Percentiles rank a stretch among this genome's conserved stretches.
Conservation (phyloP, 2,329 filamentous ascomycete species). For the Cordyceps farinosa region DNA sequence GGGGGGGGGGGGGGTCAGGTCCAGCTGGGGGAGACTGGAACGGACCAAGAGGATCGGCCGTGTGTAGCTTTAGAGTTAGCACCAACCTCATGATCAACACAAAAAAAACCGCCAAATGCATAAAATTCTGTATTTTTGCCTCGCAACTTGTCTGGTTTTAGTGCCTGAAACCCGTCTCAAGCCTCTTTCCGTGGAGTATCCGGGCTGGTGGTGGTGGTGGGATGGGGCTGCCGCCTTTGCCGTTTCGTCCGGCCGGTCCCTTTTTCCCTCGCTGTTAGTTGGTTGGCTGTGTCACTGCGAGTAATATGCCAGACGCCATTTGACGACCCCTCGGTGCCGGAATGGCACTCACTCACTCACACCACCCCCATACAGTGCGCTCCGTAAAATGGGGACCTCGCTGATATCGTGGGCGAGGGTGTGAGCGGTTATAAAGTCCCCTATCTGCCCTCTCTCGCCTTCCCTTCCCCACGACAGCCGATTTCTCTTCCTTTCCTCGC, state of each 20-base stretch:
- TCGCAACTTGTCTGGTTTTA: not conserved
- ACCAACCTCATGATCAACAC: not conserved
- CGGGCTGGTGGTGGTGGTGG: not conserved
- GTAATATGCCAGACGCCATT: constrained; percentile 17
- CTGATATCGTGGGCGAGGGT: constrained; percentile 9
- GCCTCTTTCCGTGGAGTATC: constrained; percentile 13
- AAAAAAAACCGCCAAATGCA: not conserved
- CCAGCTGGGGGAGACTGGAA: not conserved
- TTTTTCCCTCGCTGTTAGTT: not conserved
- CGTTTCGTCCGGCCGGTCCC: constrained; percentile 13
- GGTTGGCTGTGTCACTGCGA: not conserved
- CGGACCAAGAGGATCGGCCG: not conserved
- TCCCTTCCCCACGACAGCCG: too few relatives aligned
- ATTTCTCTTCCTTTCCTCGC: not conserved
- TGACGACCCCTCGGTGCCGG: constrained; percentile 11
- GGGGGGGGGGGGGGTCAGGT: not conserved
- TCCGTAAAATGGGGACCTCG: constrained; percentile 4
- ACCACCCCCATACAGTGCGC: constrained; percentile 4
- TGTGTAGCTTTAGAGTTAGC: not conserved
- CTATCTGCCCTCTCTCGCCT: not conserved
- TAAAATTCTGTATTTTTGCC: not conserved
- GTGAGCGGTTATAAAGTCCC: constrained; percentile 11
- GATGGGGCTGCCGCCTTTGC: constrained; percentile 17
- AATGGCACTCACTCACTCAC: not conserved
- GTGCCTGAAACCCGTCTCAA: constrained; percentile 13